Conservation (phyloP, 306 rosid species). For the Dicorynia guianensis region DNA sequence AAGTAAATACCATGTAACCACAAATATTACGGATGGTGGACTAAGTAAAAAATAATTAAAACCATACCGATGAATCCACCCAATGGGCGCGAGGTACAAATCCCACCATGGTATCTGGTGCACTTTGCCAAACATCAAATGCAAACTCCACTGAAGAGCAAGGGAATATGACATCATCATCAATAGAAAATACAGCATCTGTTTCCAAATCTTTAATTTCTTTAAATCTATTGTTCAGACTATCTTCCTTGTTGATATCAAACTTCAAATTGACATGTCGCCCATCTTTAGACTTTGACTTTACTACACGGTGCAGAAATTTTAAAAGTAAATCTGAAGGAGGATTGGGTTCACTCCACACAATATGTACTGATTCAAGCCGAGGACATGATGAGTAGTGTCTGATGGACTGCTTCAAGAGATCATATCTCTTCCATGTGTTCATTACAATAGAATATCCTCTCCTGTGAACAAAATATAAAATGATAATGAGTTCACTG, state of each 20-base stretch:
- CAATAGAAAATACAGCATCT: constrained; percentile 87
- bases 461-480: constrained; percentile 59
- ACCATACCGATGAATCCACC: constrained; percentile 70
- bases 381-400: constrained; percentile 83
- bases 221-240: constrained; percentile 94
- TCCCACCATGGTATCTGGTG: constrained; percentile 95
- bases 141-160: constrained; percentile 92
- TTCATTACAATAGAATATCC: constrained; percentile 89
- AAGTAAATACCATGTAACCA: constrained; percentile 5
- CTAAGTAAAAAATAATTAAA: neutral
- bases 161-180: constrained; percentile 92
- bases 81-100: constrained; percentile 96
- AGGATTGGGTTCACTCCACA: constrained; percentile 94
- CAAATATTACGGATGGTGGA: constrained; percentile 21
- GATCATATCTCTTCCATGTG: constrained; percentile 99
- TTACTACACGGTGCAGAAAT: constrained; percentile 50
- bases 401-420: constrained; percentile 82
- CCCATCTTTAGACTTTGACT: constrained; percentile 58
- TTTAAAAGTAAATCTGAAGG: constrained; percentile 65
- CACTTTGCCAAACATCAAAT: constrained; percentile 91
- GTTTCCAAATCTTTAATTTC: constrained; percentile 74
- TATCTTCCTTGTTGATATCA: constrained; percentile 80
- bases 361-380: constrained; percentile 78
- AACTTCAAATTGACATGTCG: constrained; percentile 64
- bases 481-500: constrained; percentile 15